A percentile compares a stretch with the other conserved stretches of the same genome.
Evolutionary conservation across 2,329 filamentous ascomycete genomes (phyloP).

Genomic region (Trichoderma asperellum): DNA sequence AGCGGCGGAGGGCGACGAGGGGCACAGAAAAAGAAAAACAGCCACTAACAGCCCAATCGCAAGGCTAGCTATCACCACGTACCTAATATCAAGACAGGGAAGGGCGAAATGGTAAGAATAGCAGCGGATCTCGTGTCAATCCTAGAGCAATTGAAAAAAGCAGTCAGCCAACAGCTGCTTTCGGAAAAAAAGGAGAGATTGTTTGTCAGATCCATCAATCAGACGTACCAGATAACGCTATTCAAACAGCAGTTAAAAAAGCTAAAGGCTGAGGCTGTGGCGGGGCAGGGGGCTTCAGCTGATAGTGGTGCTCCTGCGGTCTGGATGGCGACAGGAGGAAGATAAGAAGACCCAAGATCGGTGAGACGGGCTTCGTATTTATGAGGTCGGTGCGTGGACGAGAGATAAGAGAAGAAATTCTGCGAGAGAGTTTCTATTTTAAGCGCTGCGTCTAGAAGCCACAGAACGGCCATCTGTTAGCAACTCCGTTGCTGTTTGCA

Average conservation of each 20-base stretch:
- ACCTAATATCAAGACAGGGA: constrained; percentile 14
- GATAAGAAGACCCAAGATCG: constrained; percentile 16
- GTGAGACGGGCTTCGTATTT: constrained; percentile 26
- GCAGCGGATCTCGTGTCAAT: constrained; percentile 10
- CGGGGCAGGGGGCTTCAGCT: constrained; percentile 18
- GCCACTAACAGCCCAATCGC: constrained; percentile 12
- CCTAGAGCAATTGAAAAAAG: neutral
- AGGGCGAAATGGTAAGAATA: neutral
- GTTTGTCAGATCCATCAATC: constrained; percentile 20
- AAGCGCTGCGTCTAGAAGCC: constrained; percentile 1
- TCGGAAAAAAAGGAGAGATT: constrained; percentile 8
- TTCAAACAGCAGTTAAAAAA: constrained; percentile 2
- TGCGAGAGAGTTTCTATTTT: constrained; percentile 18
- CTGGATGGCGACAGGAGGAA: neutral
- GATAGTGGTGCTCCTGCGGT: neutral
- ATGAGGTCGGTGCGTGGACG: constrained; percentile 18
- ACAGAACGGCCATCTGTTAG: neutral
- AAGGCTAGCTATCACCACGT: constrained; percentile 22
- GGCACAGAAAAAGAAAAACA: neutral
- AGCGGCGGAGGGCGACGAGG: constrained; percentile 18
- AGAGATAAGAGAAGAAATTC: constrained; percentile 14
- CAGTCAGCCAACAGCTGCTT: constrained; percentile 22
- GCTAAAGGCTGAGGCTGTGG: constrained; percentile 9
- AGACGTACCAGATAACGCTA: constrained; percentile 25
- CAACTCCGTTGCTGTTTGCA: constrained; percentile 14